These are phyloP conservation scores for Aureoboletus auriporus DNA, from an alignment of 768 basidiomycete genomes.

Conservation along the genomic window DNA sequence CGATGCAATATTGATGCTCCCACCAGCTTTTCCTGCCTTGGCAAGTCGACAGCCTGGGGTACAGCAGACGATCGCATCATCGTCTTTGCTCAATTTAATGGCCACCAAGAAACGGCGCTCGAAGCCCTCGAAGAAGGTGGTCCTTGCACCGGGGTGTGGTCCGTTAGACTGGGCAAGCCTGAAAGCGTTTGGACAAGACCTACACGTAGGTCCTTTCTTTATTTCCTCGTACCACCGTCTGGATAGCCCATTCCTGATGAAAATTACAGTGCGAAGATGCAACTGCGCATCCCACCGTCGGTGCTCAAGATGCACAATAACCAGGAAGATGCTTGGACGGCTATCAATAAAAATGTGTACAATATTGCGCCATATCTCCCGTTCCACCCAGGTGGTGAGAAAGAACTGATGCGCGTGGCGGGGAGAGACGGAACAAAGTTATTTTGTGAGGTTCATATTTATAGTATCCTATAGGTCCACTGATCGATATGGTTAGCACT, in stretches of 20 bases:
- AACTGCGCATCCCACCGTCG: conserved; percentile 66
- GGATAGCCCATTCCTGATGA: neutral
- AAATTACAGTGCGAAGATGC: conserved; percentile 68
- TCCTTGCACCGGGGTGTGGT: conserved; percentile 85
- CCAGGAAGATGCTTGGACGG: conserved; percentile 79
- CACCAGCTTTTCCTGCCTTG: conserved; percentile 41
- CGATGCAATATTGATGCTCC: conserved; percentile 38
- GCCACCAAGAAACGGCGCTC: conserved; percentile 2
- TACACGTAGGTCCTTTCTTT: conserved; percentile 51
- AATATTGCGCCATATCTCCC: conserved; percentile 90
- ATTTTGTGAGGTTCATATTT: conserved; percentile 62
- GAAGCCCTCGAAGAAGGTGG: conserved; percentile 24
- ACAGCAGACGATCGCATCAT: conserved; percentile 11
- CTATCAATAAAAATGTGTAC: conserved; percentile 90
- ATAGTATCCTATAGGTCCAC: neutral
- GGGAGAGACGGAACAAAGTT: conserved; percentile 93
- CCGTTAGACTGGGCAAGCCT: conserved; percentile 92
- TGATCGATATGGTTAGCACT: conserved; percentile 45
- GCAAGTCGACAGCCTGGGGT: conserved; percentile 34
- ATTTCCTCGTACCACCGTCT: neutral
- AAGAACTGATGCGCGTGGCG: conserved; percentile 91
- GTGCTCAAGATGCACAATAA: conserved; percentile 28
- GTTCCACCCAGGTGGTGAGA: conserved; percentile 93
- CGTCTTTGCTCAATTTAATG: conserved; percentile 1
- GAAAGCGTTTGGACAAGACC: conserved; percentile 74